These are phyloP conservation scores for Ogataea pilisensis DNA, from an alignment of 805 yeast species.

Conservation along the genomic window DNA sequence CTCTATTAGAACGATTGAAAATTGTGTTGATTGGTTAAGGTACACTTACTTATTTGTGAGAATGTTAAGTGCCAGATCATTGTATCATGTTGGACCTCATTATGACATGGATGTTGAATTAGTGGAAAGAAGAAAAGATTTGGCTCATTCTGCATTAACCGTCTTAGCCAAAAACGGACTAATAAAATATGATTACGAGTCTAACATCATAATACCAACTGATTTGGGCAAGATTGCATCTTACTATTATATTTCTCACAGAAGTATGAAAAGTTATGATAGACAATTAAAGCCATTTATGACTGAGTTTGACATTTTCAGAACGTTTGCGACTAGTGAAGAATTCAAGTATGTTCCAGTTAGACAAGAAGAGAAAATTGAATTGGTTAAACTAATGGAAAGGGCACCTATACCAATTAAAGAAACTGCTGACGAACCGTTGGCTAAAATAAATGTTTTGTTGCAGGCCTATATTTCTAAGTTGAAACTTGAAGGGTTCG, in stretches of 20 bases:
- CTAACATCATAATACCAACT: slow-evolving; percentile 50
- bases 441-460: slow-evolving; percentile 74
- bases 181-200: slow-evolving; percentile 49
- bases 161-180: slow-evolving; percentile 54
- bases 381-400: slow-evolving; percentile 63
- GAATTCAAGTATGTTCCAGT: slow-evolving; percentile 85
- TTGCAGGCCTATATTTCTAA: slow-evolving; percentile 85
- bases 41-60: slow-evolving; percentile 76
- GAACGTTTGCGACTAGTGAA: slow-evolving; percentile 73
- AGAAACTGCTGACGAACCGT: slow-evolving; percentile 64
- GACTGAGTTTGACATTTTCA: slow-evolving; percentile 67
- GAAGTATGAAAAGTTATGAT: slow-evolving; percentile 67
- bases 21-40: slow-evolving; percentile 78
- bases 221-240: slow-evolving; percentile 84
- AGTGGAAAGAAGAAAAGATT: slow-evolving; percentile 52
- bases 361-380: slow-evolving; percentile 79
- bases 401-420: slow-evolving; percentile 83
- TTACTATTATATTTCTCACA: slow-evolving; percentile 73
- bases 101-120: slow-evolving; percentile 49
- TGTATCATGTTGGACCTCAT: slow-evolving; percentile 73
- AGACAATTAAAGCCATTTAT: slow-evolving; percentile 59
- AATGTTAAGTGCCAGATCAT: slow-evolving; percentile 65
- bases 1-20: slow-evolving; percentile 50
- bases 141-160: slow-evolving; percentile 73
- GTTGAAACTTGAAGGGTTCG: slow-evolving; percentile 77